Conservation (phyloP, 2,329 filamentous ascomycete genomes). For the Diaporthe capsici region DNA sequence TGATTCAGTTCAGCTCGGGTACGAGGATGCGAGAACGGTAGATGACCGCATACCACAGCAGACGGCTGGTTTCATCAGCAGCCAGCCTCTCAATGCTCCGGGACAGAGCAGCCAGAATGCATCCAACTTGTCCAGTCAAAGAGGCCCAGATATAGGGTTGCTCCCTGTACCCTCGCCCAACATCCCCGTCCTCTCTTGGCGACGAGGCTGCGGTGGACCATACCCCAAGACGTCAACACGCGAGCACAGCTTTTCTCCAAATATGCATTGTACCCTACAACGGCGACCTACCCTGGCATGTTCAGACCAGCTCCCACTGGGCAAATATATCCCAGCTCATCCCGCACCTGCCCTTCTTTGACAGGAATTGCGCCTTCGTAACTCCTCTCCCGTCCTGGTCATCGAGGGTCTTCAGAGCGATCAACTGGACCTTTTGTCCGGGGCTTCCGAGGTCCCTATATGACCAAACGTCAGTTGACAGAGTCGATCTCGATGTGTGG, state of each 20-base stretch:
- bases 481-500: not conserved
- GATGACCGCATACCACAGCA: not conserved
- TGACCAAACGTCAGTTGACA: not conserved
- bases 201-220: constrained; percentile 7
- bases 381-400: constrained; percentile 63
- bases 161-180: constrained; percentile 3
- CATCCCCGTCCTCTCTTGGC: not conserved
- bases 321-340: constrained; percentile 62
- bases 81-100: constrained; percentile 18
- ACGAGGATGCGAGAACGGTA: not conserved
- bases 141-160: constrained; percentile 18
- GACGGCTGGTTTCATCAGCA: constrained; percentile 20
- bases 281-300: not conserved
- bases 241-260: not conserved
- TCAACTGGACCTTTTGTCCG: constrained; percentile 77
- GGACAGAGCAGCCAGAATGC: constrained; percentile 4
- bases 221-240: constrained; percentile 8
- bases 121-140: not conserved
- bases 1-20: not conserved
- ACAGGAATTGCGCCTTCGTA: constrained; percentile 61
- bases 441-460: constrained; percentile 72
- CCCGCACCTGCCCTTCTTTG: constrained; percentile 57
- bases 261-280: not conserved
- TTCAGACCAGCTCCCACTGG: constrained; percentile 65
- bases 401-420: constrained; percentile 67